Evolutionary conservation across 2,329 filamentous ascomycete genomes (phyloP), one percentile per base, ranked within the genome.

Genomic region (Nannizzia gypsea): DNA sequence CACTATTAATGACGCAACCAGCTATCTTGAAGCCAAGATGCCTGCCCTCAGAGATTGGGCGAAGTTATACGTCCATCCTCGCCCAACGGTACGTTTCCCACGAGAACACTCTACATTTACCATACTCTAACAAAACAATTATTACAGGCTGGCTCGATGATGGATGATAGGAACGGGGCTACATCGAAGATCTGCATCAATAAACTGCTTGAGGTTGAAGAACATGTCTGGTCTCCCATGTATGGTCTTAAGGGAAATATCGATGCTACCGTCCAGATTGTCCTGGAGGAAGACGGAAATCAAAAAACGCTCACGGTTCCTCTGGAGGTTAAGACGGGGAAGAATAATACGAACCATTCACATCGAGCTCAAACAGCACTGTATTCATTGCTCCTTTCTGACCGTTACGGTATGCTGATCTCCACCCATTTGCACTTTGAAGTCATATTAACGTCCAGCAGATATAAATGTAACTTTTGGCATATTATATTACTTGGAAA

Each of bases 161-260:
- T 95, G 24, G 86, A 89, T 65, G 90, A 91, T 64, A 83, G 88
- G 54, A 87, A 90, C 68, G 87, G 87, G 44, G 83, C 87, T 58
- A 87, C 85, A 65, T 83, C 87, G 9, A 86, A 81, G 60, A 86
- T 97, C 81, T 90, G 88, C 66, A 85, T 99, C 66, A 95, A 86
- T 68, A 99, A 97, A 70, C 78, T 99, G 28, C 85, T 99, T 13
- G 93, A 97, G 69, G 89, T 99, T 8, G 93, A 99, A 71, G 93
- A 99, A 72, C 93, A 97, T 69, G 85, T 99, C 28, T 99, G 93
- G 93, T 97, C 92, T 5, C 93, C 93, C 0, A 92, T 90, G 83
- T 99, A 95, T 70, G 93, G 93, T 0, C 78, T 99, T 15, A 99
- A 99, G 72, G 93, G 93, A 31, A 99, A 97, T 67, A 93, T 99